Evolutionary conservation across 2,329 filamentous ascomycete genomes (phyloP), one percentile per base, ranked within the genome.

Genomic region (Ceratocystis ficicola): DNA sequence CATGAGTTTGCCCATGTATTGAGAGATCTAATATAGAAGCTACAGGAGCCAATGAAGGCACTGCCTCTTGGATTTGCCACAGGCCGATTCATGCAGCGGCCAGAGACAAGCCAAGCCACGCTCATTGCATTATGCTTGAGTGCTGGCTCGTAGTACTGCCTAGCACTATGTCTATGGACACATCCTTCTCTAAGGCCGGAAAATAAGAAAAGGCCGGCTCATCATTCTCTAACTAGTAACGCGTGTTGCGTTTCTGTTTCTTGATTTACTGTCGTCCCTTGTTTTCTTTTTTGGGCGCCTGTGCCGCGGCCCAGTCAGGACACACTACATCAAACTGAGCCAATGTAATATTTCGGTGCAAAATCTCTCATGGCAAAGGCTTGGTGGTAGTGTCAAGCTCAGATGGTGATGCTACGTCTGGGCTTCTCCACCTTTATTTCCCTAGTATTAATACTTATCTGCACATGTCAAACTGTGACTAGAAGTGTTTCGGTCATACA

Each of bases 171-270:
- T n/a, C 17, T 22, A 52, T 25, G 15, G 12, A n/a, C 44, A 48
- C 15, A 48, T 48, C 44, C 20, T 48, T 28, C 22, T 7, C n/a
- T 15, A 3, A 22, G 48, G 48, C 12, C 48, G 48, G 48, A 52
- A 15, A 52, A 52, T 52, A 25, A 52, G 4, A 52, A 12, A 25
- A 52, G 48, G 15, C 52, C 52, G 52, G 25, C 52, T 59, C 28
- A 7, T 32, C 52, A 59, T 32, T 12, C 52, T 12, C 28, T 50
- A 5, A 59, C 17, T 6, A 32, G 52, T 12, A 59, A 59, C 52
- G 52, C 52, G 52, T 59, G 52, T 59, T 30, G 25, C 32, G 52
- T 59, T 59, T 59, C 52, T 32, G 52, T 59, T 59, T 59, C 52
- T 32, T 52, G 28, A 30, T 59, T 59, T 20, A 25, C 25, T 25